Base-by-base conservation (phyloP, 129 eudicot genomes). In the Dittrichia graveolens region DNA sequence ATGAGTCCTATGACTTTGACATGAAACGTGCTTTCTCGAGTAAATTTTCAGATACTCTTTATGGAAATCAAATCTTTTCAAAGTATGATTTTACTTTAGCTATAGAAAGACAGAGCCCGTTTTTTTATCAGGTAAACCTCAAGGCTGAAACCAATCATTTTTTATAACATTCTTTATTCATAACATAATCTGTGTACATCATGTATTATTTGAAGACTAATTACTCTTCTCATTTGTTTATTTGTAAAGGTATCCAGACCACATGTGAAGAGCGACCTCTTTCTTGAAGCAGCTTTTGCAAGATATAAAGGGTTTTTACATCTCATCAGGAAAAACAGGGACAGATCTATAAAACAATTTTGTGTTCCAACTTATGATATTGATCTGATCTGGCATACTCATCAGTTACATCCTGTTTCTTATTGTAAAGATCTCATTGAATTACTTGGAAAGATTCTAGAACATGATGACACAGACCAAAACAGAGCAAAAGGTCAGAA, bases 321-420 rank as follows among this genome's bases (percentile, higher is more conserved):
- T 78, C 73, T 90, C 60, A 95, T 95, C 44, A 90, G 79, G 80
- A 86, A 89, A 91, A 95, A 95, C 81, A 84, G 77, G 71, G 97
- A 95, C 81, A 82, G 71, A 66, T 73, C 83, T 15, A 19, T 90
- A 18, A 84, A 62, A 54, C 85, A 89, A 58, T 95, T 95, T 78
- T 88, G 91, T 58, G 99, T 95, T 75, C 99, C 99, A 5, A 95
- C 99, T 67, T 95, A 95, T 55, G 99, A 95, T 74, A 69, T 95
- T 63, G 99, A 95, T 83, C 85, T 95, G 43, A 90, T 95, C 43
- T 95, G 99, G 99, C 99, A 95, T 79, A 78, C 99, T 65, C 99
- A 95, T 75, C 99, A 95, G 72, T 81, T 95, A 57, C 86, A 95
- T 70, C 97, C 99, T 11, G 87, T 53, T 62, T 83, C 88, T 34